Conservation (phyloP, 2,329 filamentous ascomycete genomes). For the Epichloe baconii region DNA sequence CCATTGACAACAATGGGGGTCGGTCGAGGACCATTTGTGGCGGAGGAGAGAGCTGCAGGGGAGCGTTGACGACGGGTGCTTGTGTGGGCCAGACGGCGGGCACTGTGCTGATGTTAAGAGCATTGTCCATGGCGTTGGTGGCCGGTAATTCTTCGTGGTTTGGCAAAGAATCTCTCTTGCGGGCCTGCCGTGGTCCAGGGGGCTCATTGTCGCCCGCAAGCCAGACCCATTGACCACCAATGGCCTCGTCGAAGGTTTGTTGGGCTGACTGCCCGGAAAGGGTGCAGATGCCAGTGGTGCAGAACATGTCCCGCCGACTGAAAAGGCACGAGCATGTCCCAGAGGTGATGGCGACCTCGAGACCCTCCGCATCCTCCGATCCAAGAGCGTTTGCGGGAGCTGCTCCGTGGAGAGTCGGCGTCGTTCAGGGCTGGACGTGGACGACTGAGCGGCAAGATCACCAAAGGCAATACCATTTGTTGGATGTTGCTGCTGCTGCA, state of each 20-base stretch:
- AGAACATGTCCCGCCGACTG: conserved; percentile 26
- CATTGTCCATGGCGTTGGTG: conserved; percentile 13
- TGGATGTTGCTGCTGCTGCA: conserved; percentile 13
- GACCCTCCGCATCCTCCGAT: conserved; percentile 37
- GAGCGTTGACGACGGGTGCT: conserved; percentile 2
- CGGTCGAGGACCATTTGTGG: conserved; percentile 12
- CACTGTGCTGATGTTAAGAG: conserved; percentile 15
- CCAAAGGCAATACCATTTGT: conserved; percentile 33
- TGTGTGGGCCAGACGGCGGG: not conserved
- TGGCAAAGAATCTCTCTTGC: not conserved
- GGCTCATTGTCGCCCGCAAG: conserved; percentile 18
- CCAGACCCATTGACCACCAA: conserved; percentile 40
- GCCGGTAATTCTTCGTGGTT: conserved; percentile 11
- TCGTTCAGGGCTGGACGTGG: conserved; percentile 23
- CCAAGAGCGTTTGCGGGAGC: conserved; percentile 38
- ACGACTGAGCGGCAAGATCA: conserved; percentile 27
- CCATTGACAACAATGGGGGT: conserved; percentile 25
- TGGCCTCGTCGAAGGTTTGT: conserved; percentile 27
- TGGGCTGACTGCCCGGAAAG: conserved; percentile 21
- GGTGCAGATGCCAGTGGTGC: conserved; percentile 25
- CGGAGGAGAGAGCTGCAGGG: conserved; percentile 1
- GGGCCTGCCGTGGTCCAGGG: conserved; percentile 10
- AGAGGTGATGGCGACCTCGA: conserved; percentile 45
- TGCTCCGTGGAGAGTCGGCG: conserved; percentile 40
- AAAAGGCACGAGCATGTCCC: conserved; percentile 33